Evolutionary conservation across 345 rosid genomes (phyloP).

Genomic region (Salix brachista): DNA sequence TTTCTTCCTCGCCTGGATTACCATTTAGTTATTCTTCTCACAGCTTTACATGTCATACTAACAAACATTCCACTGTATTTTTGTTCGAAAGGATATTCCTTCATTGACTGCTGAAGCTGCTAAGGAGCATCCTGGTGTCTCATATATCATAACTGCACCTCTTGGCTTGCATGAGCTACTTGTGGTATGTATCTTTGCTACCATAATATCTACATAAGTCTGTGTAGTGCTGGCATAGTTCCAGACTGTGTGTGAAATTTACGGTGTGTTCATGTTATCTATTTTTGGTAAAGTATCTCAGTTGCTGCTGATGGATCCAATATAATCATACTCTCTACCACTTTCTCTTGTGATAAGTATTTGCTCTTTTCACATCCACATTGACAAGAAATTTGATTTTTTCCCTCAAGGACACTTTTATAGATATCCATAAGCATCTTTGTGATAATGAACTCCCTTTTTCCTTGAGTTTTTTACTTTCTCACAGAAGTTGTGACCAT

Average conservation of each 20-base stretch:
- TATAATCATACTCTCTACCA: background rate
- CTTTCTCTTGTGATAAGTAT: background rate
- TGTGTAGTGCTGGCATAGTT: background rate
- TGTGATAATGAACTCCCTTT: background rate
- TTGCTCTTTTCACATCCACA: background rate
- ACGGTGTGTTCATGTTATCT: background rate
- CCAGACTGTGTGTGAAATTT: background rate
- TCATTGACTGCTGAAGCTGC: slow-evolving; percentile 89
- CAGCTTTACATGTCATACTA: background rate
- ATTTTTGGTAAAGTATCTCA: background rate
- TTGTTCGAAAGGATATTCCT: slow-evolving; percentile 65
- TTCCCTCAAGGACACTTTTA: background rate
- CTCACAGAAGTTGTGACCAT: background rate
- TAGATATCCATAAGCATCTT: background rate
- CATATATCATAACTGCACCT: slow-evolving; percentile 78
- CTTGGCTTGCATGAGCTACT: slow-evolving; percentile 84
- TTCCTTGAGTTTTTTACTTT: background rate
- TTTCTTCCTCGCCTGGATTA: slow-evolving; percentile 7
- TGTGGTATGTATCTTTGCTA: slow-evolving; percentile 47
- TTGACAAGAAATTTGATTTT: background rate
- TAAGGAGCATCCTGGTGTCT: slow-evolving; percentile 58
- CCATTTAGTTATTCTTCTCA: background rate
- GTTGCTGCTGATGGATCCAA: background rate
- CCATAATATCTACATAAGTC: background rate
- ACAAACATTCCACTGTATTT: background rate